A percentile compares a stretch with the other conserved stretches of the same genome.
These are phyloP conservation scores for Lactifluus echinatus DNA, from an alignment of 768 basidiomycete species.

Conservation along the genomic window DNA sequence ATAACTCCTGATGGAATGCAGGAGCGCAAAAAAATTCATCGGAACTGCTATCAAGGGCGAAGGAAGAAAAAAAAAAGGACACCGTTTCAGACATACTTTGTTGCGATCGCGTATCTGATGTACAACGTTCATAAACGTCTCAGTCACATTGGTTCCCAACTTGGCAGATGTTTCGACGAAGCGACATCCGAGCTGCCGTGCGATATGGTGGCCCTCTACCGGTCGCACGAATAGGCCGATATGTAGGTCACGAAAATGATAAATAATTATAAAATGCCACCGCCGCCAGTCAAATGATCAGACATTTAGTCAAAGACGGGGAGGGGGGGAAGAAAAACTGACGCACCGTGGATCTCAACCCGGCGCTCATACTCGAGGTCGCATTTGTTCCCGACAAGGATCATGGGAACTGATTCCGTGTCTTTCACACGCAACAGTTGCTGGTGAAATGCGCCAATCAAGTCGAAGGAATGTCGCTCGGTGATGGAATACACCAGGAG, in stretches of 20 bases:
- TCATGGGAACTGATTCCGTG: constrained; percentile 87
- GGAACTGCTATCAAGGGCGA: not conserved
- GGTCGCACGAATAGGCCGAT: no score
- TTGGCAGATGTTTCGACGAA: constrained; percentile 97
- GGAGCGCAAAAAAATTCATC: not conserved
- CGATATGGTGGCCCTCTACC: constrained; percentile 90
- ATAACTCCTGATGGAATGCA: not conserved
- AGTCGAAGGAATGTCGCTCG: constrained; percentile 93
- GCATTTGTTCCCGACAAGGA: constrained; percentile 96
- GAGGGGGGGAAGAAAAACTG: not conserved
- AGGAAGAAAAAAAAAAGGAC: not conserved
- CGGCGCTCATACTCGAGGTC: constrained; percentile 93
- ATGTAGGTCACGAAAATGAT: no score
- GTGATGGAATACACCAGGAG: constrained; percentile 97
- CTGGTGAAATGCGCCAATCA: constrained; percentile 91
- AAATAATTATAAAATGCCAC: no score
- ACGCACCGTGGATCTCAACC: constrained; percentile 83
- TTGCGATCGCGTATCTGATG: constrained; percentile 90
- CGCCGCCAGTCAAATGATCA: no score
- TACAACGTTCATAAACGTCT: constrained; percentile 87
- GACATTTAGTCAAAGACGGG: no score
- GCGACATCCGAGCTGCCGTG: constrained; percentile 86
- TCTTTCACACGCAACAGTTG: constrained; percentile 97
- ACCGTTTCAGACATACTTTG: constrained; percentile 55
- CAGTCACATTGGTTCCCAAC: constrained; percentile 90